Evolutionary conservation across 1,139 yeast genomes (phyloP), one percentile per base, ranked within the genome.

Genomic region (Debaryomyces psychrophilus): DNA sequence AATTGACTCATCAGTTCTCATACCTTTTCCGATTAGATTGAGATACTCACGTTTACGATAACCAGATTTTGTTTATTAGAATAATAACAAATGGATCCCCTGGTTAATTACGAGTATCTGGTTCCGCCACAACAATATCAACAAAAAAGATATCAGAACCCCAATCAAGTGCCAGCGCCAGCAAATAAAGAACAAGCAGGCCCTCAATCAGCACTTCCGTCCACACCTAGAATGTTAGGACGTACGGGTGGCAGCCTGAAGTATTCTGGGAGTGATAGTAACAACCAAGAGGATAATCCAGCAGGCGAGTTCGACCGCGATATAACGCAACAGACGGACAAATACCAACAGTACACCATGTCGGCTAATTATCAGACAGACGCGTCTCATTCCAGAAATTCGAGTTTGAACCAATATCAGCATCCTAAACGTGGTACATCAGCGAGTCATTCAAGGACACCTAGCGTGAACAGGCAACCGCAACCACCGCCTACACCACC

Each of bases 181-280:
- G 8, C 31, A 29, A 26, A 15, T 11, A 29, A 33, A 22, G 45
- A 45, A 25, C 48, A 31, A 37, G 6, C 14, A 12, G 36, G 14
- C 12, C 23, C 26, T n/a, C 48, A 49, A 17, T 58, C 65, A 7
- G 60, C 59, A 23, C 76, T 68, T 44, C 90, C 90, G 2, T 92
- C 92, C 2, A 85, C 92, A 1, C 87, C 90, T n/a, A 69, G 92
- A 56, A 86, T 86, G 93, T 69, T 86, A 56, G 73, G 90, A 50
- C 81, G 80, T 54, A 77, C 76, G 9, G 72, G 75, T 52, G 73
- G 75, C 33, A 64, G 70, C 39, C 52, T 68, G 48, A 67, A 62
- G 44, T 51, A 51, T 39, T 55, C 34, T 44, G 48, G 40, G 49
- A 49, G 25, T 49, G 39, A 41, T 11, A 12, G 11, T n/a, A 18